phyloP scores from a whole-genome alignment of 441 rosid genomes.

The Erysimum cheiri region DNA sequence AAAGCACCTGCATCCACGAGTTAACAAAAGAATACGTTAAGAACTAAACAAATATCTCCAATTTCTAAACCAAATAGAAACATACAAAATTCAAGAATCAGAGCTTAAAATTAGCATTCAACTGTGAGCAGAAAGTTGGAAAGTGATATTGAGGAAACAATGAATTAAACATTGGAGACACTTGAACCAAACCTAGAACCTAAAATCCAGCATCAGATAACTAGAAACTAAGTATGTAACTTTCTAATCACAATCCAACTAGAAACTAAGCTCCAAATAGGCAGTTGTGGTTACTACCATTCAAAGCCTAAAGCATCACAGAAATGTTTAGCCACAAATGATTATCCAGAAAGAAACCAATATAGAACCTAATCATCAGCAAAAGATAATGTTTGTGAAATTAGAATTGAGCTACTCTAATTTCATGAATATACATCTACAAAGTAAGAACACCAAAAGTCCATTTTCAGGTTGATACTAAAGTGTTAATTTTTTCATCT shows the following conservation, averaged over 20 bases:
- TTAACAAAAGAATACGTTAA: background rate
- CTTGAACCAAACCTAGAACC: background rate
- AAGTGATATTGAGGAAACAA: background rate
- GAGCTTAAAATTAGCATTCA: background rate
- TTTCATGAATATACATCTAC: background rate
- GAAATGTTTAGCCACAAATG: constrained; percentile 2
- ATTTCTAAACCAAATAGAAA: constrained; percentile 9
- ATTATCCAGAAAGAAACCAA: background rate
- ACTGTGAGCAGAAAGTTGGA: background rate
- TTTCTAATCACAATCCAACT: constrained; percentile 6
- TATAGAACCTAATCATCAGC: background rate
- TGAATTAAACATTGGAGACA: background rate
- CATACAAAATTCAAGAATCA: background rate
- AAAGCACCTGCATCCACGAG: constrained; percentile 72
- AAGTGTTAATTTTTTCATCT: background rate
- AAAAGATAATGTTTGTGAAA: constrained; percentile 1
- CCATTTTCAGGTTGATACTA: background rate
- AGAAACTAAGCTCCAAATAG: background rate
- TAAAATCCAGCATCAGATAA: background rate
- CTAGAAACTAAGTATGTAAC: no score
- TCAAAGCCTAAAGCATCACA: constrained; percentile 18
- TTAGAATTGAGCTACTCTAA: background rate
- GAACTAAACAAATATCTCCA: background rate
- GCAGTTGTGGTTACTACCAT: background rate
- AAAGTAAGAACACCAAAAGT: background rate